Conservation (phyloP, 345 rosid genomes). For the Salix viminalis region DNA sequence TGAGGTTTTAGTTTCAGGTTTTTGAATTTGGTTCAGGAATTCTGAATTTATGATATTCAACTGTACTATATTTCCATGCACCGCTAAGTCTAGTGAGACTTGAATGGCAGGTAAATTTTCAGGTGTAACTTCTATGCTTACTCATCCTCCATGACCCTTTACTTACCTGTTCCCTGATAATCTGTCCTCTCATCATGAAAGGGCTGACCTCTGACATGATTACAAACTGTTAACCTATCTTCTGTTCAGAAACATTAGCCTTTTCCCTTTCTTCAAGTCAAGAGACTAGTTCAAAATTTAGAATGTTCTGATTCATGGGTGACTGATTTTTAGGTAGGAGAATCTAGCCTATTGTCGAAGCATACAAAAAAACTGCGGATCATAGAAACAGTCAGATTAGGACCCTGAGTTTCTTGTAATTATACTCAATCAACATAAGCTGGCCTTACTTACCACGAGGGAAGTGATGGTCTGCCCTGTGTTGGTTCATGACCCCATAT, state of each 20-base stretch:
- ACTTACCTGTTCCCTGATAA: neutral
- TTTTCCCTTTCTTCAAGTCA: neutral
- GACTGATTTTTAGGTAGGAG: neutral
- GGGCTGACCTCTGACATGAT: neutral
- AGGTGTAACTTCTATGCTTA: conserved; percentile 5
- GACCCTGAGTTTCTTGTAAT: conserved; percentile 1
- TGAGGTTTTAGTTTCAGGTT: conserved; percentile 9
- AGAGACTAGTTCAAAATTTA: neutral
- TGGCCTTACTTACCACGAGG: neutral
- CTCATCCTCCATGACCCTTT: neutral
- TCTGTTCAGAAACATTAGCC: neutral
- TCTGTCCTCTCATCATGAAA: neutral
- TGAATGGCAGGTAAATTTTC: neutral
- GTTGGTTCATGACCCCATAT: neutral
- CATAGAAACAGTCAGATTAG: neutral
- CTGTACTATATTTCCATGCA: neutral
- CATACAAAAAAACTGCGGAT: neutral
- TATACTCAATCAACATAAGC: neutral
- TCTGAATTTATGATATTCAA: neutral
- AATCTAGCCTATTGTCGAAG: neutral
- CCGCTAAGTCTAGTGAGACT: conserved; percentile 10
- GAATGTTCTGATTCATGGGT: neutral
- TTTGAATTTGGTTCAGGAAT: conserved; percentile 11
- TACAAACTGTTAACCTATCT: neutral
- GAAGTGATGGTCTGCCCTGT: neutral